A percentile compares a stretch with the other conserved stretches of the same genome.
These are phyloP conservation scores for Magnaporthiopsis rhizophila DNA, from an alignment of 2,329 filamentous ascomycete genomes.

Conservation along the genomic window DNA sequence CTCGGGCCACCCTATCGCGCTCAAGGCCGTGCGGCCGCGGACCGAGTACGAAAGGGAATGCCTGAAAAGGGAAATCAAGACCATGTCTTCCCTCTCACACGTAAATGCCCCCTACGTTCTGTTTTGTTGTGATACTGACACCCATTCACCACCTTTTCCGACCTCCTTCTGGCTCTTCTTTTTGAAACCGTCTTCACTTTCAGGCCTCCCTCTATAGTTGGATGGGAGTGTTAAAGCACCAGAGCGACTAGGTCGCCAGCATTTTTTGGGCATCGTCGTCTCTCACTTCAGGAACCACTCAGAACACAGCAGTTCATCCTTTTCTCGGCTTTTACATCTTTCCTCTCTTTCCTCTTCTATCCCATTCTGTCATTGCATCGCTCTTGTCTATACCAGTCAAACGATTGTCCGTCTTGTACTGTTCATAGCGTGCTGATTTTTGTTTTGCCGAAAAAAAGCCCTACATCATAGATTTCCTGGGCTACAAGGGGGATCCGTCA, in stretches of 20 bases:
- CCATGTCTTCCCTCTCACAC: not conserved
- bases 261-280: too few relatives aligned
- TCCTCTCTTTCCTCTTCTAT: not conserved
- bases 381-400: not conserved
- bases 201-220: not conserved
- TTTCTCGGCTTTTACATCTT: not conserved
- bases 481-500: not conserved
- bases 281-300: too few relatives aligned
- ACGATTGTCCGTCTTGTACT: not conserved
- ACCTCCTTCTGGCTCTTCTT: not conserved
- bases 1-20: not conserved
- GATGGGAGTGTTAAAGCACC: not conserved
- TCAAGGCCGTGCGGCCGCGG: not conserved
- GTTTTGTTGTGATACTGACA: not conserved
- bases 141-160: not conserved
- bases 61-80: not conserved
- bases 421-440: not conserved
- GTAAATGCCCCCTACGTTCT: not conserved
- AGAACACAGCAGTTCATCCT: not conserved
- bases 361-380: not conserved
- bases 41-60: not conserved
- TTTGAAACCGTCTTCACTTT: not conserved
- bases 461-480: not conserved
- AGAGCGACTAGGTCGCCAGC: not conserved
- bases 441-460: not conserved